These are phyloP conservation scores for Annulohypoxylon moriforme DNA, from an alignment of 495 filamentous ascomycete genomes.

Conservation along the genomic window DNA sequence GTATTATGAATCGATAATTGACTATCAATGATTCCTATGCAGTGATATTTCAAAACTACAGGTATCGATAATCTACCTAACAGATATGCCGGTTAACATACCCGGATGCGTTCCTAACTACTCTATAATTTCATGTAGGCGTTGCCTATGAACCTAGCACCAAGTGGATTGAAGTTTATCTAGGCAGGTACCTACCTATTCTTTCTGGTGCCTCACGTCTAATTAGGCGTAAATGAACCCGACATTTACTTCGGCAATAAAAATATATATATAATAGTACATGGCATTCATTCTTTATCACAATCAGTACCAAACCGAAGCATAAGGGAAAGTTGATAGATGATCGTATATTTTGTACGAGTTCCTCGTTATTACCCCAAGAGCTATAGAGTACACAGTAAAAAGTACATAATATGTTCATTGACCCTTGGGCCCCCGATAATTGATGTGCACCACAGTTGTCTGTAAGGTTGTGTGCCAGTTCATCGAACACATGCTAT, in stretches of 20 bases:
- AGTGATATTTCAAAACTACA: background rate
- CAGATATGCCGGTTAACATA: too few species aligned
- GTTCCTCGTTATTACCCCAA: background rate
- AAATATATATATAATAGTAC: too few species aligned
- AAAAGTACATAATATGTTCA: background rate
- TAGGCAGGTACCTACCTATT: too few species aligned
- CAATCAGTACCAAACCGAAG: background rate
- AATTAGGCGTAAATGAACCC: too few species aligned
- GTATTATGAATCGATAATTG: constrained; percentile 24
- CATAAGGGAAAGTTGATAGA: background rate
- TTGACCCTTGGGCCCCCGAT: background rate
- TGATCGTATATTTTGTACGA: background rate
- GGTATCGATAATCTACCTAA: too few species aligned
- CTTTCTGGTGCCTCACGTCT: too few species aligned
- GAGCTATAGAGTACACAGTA: background rate
- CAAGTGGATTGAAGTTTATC: too few species aligned
- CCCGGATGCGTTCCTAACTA: too few species aligned
- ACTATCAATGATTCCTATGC: background rate
- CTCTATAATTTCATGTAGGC: too few species aligned
- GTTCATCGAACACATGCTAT: background rate
- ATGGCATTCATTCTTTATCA: too few species aligned
- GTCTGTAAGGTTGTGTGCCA: background rate
- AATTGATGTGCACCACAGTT: background rate
- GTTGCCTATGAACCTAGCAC: too few species aligned
- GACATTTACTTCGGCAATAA: too few species aligned